Base-by-base conservation (phyloP, 495 filamentous ascomycete genomes). In the Evernia prunastri region DNA sequence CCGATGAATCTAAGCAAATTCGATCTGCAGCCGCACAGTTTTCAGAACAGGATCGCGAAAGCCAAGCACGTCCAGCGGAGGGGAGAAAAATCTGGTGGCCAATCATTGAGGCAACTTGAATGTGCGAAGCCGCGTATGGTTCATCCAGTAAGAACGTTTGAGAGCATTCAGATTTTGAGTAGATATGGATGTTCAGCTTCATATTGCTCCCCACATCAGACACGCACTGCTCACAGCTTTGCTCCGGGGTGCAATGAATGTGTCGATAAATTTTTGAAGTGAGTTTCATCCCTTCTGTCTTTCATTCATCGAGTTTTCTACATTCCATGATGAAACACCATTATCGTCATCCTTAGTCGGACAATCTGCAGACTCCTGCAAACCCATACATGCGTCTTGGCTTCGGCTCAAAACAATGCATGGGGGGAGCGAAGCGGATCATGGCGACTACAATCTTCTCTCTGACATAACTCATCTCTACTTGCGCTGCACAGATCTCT, bases 271-370 rank as follows among this genome's bases (percentile, higher is more conserved):
- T 6, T 29, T 5, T n/a, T 20, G 42, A 23, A 35, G 54, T 23
- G 33, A 33, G 33, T 40, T 59, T 5, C 12, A 18, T 17, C 17
- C 35, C 35, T 33, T 13, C 1, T 43, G 18, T 27, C 8, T 13
- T 33, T 23, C 23, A 18, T 39, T 12, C 9, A 11, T 49, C 20
- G 1, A 58, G 4, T 15, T 9, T 29, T 9, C 25, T 33, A 12
- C 9, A 40, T 56, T 62, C 42, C 20, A 67, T 73, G 72, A 73
- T 73, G 72, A 73, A 68, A 72, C 20, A 53, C 49, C 37, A 70
- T 15, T 68, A 71, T 72, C 70, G 70, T 73, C 72, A 73, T 73
- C 72, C 72, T 73, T 73, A 73, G 72, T 71, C 72, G 72, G 69
- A 72, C 64, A 66, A 51, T 23, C 64, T 4, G 56, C 56, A 59